A percentile compares a stretch with the other conserved stretches of the same genome.
Evolutionary conservation across 768 basidiomycete species (phyloP).

Genomic region (Pleurotus tuoliensis): DNA sequence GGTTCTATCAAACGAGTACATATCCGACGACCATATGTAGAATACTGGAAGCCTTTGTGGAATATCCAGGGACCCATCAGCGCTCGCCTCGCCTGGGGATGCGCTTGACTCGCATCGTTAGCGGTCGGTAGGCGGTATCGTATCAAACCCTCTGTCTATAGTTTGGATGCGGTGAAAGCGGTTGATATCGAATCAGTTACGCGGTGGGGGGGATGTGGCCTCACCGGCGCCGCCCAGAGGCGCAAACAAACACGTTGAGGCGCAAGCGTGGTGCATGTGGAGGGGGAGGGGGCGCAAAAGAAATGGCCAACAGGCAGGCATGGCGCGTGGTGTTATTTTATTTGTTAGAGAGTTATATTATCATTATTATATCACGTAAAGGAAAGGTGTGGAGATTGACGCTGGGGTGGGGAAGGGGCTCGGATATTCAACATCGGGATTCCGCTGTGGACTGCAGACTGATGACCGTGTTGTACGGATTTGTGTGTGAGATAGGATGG

Average conservation of each 20-base stretch:
- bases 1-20: neutral
- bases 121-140: slow-evolving; percentile 5
- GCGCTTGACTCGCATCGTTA: slow-evolving; percentile 2
- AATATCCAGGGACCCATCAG: neutral
- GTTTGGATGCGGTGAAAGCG: neutral
- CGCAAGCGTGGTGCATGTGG: neutral
- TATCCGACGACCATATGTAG: neutral
- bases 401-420: neutral
- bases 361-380: too few species aligned
- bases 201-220: neutral
- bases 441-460: neutral
- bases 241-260: neutral
- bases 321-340: neutral
- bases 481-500: too few species aligned
- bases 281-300: neutral
- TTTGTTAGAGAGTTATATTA: neutral
- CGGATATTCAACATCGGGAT: neutral
- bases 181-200: slow-evolving; percentile 8
- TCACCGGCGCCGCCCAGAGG: neutral
- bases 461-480: neutral
- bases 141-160: neutral
- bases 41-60: neutral
- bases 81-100: neutral
- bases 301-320: neutral
- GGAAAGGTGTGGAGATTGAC: neutral